Base-by-base conservation (phyloP, 1,284 basidiomycete species). In the Wolfiporia cocos region DNA sequence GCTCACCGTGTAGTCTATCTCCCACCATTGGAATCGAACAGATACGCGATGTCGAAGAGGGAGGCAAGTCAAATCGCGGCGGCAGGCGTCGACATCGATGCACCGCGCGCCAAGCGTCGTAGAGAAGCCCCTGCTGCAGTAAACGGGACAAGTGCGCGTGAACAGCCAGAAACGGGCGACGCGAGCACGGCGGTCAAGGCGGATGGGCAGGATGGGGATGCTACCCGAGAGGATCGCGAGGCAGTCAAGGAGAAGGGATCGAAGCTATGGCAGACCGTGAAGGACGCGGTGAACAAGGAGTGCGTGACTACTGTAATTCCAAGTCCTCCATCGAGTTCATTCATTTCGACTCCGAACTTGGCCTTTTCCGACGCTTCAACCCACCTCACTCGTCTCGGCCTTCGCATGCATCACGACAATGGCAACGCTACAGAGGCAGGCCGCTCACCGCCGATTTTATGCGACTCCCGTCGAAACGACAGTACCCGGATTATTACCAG, bases 401-500 rank as follows among this genome's bases (percentile, higher is more conserved):
- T n/a, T n/a, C n/a, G n/a, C 26, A 7, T 28, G 7, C 26, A 14
- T 28, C 7, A 28, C 7, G 7, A 9, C 15, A 29, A 22, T 23
- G n/a, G 32, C 14, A 29, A 41, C 51, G 38, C 52, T 37, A 20
- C 54, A 86, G 83, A 47, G 85, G 81, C 44, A 74, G 82, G 44
- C 64, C 70, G 37, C 71, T 92, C 40, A 75, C 86, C 14, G 59
- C 70, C 42, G 80, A 83, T 54, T 97, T 96, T 64, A 63, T 87
- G 56, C 74, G 75, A 45, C 75, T 89, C 50, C 92, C 92, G 5
- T 76, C 82, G 42, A 83, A 81, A 60, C 74, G 78, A 43, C 70
- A 75, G 47, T 92, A 94, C 62, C 82, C 92, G n/a, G 92, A 95
- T 69, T 97, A 97, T 67, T 96, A 92, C 61, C 70, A 79, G 35